Evolutionary conservation across 2,329 filamentous ascomycete species (phyloP).

Genomic region (Rhynchosporium secalis): DNA sequence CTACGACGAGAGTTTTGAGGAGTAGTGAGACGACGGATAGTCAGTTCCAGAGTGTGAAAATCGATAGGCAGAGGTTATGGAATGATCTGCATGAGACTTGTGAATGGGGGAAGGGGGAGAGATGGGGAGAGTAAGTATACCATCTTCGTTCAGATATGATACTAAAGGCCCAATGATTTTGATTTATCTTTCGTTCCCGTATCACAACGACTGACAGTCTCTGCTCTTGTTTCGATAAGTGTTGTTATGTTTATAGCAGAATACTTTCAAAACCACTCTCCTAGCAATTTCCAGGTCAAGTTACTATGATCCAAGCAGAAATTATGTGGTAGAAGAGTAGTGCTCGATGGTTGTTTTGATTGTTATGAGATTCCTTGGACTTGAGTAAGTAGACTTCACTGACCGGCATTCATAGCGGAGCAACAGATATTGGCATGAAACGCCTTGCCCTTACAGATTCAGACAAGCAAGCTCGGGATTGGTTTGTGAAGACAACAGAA

Average conservation of each 20-base stretch:
- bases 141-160: background rate
- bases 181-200: background rate
- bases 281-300: background rate
- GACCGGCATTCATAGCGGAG: constrained; percentile 39
- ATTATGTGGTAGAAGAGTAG: background rate
- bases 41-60: constrained; percentile 53
- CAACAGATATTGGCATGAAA: constrained; percentile 73
- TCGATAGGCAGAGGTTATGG: constrained; percentile 61
- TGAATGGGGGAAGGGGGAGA: constrained; percentile 64
- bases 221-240: background rate
- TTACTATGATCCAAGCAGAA: no score
- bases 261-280: background rate
- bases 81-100: constrained; percentile 64
- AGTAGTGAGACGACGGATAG: constrained; percentile 47
- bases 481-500: constrained; percentile 67
- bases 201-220: no score
- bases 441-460: constrained; percentile 70
- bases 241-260: background rate
- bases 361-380: background rate
- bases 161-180: background rate
- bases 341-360: background rate
- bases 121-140: constrained; percentile 63
- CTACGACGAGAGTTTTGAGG: constrained; percentile 21
- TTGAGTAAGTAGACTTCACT: background rate
- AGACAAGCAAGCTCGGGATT: constrained; percentile 71